Base-by-base conservation (phyloP, 495 filamentous ascomycete species). In the Penicillium crystallinum region DNA sequence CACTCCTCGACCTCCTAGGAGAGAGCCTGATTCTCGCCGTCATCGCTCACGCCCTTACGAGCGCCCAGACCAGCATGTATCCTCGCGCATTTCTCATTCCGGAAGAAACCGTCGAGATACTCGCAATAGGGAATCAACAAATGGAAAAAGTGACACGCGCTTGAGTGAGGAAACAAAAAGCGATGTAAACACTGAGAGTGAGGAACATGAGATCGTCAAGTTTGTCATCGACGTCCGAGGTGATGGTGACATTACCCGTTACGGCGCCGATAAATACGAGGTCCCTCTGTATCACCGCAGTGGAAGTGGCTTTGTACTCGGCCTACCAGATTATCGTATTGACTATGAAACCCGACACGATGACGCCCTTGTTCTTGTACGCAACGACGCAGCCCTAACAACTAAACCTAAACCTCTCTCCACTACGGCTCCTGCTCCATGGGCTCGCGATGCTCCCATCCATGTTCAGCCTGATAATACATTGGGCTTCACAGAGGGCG, bases 221-320 rank as follows among this genome's bases (percentile, higher is more conserved):
- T 82, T 72, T 48, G 50, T 70, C n/a, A 51, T 82, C 8, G 83
- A 87, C 60, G 70, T 62, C 18, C 77, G 77, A 59, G 87, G 87
- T 1, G 87, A 90, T 61, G 68, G 65, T 14, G 69, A 77, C 40
- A 88, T 82, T 52, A 46, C 85, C 4, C 66, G 69, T 1, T 89
- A 85, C 58, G 84, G 83, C 2, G 78, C 75, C 22, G 66, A 88
- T 64, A 73, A 76, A 11, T 87, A 87, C 56, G 76, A 63, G 38
- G 64, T 85, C 18, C 84, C 85, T 1, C 43, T 55, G 22, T 90
- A 87, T 57, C 72, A 67, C 49, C 84, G 83, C 0, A 54, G 61
- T 49, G 87, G 87, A 31, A 64, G 65, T 39, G 86, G 87, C 0
- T 64, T 70, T 36, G 70, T 90, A 0, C 37, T 90, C 33, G 87